Base-by-base conservation (phyloP, 1,139 yeast species). In the Scheffersomyces stambukii region DNA sequence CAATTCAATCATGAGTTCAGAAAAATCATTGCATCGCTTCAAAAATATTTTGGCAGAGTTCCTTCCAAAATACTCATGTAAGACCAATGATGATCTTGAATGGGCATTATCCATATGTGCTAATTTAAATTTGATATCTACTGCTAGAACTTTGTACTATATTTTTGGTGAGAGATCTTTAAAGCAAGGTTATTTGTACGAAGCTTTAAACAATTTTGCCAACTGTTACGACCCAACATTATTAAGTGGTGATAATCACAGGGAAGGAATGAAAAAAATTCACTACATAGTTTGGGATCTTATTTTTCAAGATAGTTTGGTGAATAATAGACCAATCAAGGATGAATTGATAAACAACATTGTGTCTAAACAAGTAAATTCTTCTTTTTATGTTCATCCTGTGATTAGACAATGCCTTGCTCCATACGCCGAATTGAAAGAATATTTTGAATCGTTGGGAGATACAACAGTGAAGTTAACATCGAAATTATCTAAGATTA, bases 61-160 rank as follows among this genome's bases (percentile, higher is more conserved):
- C 31, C 57, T 85, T 20, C 88, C 89, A 7, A 57, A 60, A 11
- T 80, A 67, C 45, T 63, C 75, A 22, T 76, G 77, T 44, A 57
- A 67, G 28, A 72, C 79, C 6, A 80, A 79, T 43, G 91, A 81
- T 45, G 95, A 84, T 44, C 64, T 81, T 39, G 93, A 83, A 49
- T 83, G 94, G 93, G 75, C 81, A 17, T 58, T 84, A 29, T 73
- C 84, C 1, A 63, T 68, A 12, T 70, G 77, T 42, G 64, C 71
- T 23, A 57, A 60, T 31, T 49, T 67, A 24, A 60, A 60, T 24
- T 49, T 70, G 27, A 63, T 74, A n/a, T 54, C 67, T 4, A 75
- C 83, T 7, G 77, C 83, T 1, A 65, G 66, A 38, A 59, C 62
- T 24, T 54, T 76, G 10, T 75, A 66, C 47, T 62, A 68, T 36